Evolutionary conservation across 228 moss, liverwort and hornwort species (phyloP).

Genomic region (Sphagnum magellanicum): DNA sequence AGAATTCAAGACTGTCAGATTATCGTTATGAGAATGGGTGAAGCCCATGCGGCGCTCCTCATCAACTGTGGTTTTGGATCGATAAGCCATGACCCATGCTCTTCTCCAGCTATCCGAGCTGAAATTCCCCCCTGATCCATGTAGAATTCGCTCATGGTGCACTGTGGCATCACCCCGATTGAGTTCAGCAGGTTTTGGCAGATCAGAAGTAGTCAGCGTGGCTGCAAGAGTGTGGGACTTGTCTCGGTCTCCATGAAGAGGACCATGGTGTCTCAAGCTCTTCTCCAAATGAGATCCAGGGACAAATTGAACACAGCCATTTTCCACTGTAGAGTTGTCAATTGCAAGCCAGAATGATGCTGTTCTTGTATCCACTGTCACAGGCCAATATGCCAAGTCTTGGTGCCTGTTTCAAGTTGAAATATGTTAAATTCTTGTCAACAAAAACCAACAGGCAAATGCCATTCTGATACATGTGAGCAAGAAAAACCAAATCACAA

Average conservation of each 20-base stretch:
- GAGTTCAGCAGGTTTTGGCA: slow-evolving; percentile 64
- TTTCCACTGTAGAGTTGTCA: slow-evolving; percentile 57
- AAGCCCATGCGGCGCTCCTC: slow-evolving; percentile 68
- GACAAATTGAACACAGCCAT: slow-evolving; percentile 81
- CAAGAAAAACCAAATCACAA: not conserved
- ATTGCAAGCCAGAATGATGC: slow-evolving; percentile 96
- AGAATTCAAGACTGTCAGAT: slow-evolving; percentile 64
- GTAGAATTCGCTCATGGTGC: slow-evolving; percentile 75
- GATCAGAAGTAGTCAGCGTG: slow-evolving; percentile 39
- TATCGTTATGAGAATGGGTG: slow-evolving; percentile 92
- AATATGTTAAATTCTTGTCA: not conserved
- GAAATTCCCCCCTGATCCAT: slow-evolving; percentile 82
- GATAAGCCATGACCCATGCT: slow-evolving; percentile 86
- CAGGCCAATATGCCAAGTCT: slow-evolving; percentile 94
- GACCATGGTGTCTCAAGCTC: slow-evolving; percentile 56
- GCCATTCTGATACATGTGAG: not conserved
- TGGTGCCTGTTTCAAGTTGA: slow-evolving; percentile 52
- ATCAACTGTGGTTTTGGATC: slow-evolving; percentile 56
- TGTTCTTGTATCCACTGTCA: slow-evolving; percentile 77
- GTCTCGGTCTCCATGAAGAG: slow-evolving; percentile 85
- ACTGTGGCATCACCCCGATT: slow-evolving; percentile 70
- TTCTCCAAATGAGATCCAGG: slow-evolving; percentile 70
- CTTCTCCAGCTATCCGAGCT: slow-evolving; percentile 77
- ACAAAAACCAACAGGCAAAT: not conserved
- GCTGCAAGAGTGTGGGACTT: slow-evolving; percentile 84